These are phyloP conservation scores for Aschersonia sp. DNA, from an alignment of 2,329 filamentous ascomycete genomes.

Conservation along the genomic window DNA sequence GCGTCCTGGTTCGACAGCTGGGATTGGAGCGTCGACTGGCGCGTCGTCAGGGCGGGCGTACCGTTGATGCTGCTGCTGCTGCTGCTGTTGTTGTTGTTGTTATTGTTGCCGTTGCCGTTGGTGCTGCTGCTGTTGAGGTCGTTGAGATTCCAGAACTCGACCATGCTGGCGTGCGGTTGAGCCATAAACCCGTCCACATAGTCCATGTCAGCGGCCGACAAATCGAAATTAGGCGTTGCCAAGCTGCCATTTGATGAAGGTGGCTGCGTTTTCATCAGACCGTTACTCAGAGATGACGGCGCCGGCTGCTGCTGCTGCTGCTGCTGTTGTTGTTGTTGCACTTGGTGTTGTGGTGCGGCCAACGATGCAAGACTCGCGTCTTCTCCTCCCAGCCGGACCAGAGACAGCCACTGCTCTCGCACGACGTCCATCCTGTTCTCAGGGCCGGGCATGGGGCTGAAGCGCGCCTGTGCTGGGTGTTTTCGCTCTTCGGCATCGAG, in stretches of 20 bases:
- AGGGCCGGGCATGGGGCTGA: conserved; percentile 30
- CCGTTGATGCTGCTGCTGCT: not conserved
- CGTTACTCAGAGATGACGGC: no score
- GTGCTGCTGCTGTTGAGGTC: not conserved
- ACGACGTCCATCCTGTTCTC: conserved; percentile 30
- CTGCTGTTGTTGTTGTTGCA: no score
- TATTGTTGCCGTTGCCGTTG: not conserved
- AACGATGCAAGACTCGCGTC: not conserved
- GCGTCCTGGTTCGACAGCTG: conserved; percentile 3
- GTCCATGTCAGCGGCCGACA: conserved; percentile 16
- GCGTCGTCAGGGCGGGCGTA: not conserved
- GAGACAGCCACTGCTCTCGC: conserved; percentile 33
- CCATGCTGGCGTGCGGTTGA: conserved; percentile 19
- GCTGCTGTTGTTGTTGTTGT: not conserved
- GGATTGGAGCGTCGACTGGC: not conserved
- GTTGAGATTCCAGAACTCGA: conserved; percentile 16
- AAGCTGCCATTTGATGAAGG: no score
- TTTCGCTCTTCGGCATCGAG: conserved; percentile 34
- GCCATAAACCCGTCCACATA: conserved; percentile 23
- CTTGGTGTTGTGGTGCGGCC: no score
- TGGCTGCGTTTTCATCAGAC: no score
- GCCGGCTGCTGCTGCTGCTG: no score
- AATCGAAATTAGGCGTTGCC: conserved; percentile 9
- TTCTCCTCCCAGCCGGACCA: conserved; percentile 24
- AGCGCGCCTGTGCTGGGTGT: conserved; percentile 27